Base-by-base conservation (phyloP, 2,329 filamentous ascomycete genomes). In the Colletotrichum karsti region DNA sequence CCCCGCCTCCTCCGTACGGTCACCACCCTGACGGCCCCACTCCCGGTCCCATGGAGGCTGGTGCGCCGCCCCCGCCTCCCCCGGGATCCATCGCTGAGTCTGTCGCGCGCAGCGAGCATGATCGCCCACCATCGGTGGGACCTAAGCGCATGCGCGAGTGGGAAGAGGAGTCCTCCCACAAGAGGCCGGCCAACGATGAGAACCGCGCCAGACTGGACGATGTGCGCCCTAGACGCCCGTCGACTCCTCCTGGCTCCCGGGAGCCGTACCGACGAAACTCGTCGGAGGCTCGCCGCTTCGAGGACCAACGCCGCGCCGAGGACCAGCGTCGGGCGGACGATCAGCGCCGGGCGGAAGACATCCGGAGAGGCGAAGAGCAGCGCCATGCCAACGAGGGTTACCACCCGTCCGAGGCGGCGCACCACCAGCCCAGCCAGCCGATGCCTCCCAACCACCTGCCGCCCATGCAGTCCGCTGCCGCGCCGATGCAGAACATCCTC, bases 181-280 rank as follows among this genome's bases (percentile, higher is more conserved):
- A 98, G 84, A 98, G 98, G 83, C 90, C 93, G 69, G 91, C 93
- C 9, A 97, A 91, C 41, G 95, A 98, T 5, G 95, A 98, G 78
- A 94, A 88, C 71, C 91, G 95, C 46, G 93, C 93, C 66, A 92
- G 94, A 61, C 85, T 98, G 72, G 94, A 97, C 41, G 94, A 98
- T 74, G 88, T 93, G 76, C 90, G 91, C 69, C 91, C 92, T 75
- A 93, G 94, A 67, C 91, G 94, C 46, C 90, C 88, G 15, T 94
- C 92, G 5, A 93, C 94, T 9, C 92, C 94, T 30, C 58, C 63
- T 7, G 69, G 69, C 15, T 88, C 90, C 26, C 86, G 87, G 15
- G 89, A 92, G 64, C 82, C 84, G 37, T 92, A 92, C 71, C 92
- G 92, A 62, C 93, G 93, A 63, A 93, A 92, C 77, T 95, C 94